Conservation (phyloP, 2,329 filamentous ascomycete species). For the Cordyceps pruinosa region DNA sequence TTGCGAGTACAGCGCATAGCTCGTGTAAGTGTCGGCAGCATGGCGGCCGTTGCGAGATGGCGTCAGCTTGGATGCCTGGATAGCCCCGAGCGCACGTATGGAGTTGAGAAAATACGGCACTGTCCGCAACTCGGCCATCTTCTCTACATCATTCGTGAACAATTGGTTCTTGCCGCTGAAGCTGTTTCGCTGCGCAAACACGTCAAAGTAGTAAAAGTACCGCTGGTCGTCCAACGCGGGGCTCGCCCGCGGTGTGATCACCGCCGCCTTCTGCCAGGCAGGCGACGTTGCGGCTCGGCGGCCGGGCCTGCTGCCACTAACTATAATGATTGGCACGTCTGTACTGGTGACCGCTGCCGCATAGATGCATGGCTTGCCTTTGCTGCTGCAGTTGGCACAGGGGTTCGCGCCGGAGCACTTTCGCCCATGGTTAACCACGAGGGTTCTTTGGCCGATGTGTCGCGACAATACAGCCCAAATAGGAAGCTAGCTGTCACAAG, state of each 20-base stretch:
- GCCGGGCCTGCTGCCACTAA: slow-evolving; percentile 17
- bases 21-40: slow-evolving; percentile 7
- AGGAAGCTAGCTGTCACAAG: not conserved
- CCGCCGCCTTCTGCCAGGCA: not conserved
- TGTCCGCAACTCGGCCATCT: slow-evolving; percentile 15
- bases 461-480: not conserved
- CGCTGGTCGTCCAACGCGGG: slow-evolving; percentile 14
- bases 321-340: slow-evolving; percentile 15
- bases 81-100: slow-evolving; percentile 25
- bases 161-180: slow-evolving; percentile 17
- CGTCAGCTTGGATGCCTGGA: slow-evolving; percentile 22
- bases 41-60: not conserved
- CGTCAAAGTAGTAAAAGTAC: slow-evolving; percentile 25
- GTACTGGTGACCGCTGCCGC: not conserved
- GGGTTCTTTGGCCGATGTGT: not conserved
- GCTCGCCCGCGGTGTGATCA: not conserved
- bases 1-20: slow-evolving; percentile 21
- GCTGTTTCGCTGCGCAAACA: slow-evolving; percentile 22
- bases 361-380: slow-evolving; percentile 20
- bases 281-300: not conserved
- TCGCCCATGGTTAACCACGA: not conserved
- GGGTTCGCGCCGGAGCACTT: slow-evolving; percentile 28
- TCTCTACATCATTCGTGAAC: slow-evolving; percentile 18
- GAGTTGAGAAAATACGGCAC: slow-evolving; percentile 21
- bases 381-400: slow-evolving; percentile 25